Evolutionary conservation across 768 basidiomycete species (phyloP), one percentile per base, ranked within the genome.

Genomic region (Suillus weaverae): DNA sequence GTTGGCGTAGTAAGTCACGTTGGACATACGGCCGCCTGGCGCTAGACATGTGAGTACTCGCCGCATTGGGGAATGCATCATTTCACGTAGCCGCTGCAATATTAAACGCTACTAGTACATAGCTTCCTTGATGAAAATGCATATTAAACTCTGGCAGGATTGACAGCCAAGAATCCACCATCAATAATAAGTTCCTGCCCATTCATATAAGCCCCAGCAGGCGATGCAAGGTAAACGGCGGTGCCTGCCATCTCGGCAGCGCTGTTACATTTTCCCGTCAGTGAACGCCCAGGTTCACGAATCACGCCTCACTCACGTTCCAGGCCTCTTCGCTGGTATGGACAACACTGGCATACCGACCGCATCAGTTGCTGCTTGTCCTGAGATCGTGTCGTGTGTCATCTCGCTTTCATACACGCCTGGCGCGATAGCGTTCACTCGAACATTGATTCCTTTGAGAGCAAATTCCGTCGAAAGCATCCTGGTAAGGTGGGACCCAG

Each of bases 161-260:
- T 94, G 44, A 92, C 89, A 16, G 89, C 83, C 1, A 85, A 61
- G 72, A 84, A 91, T 2, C 91, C 89, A 33, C 92, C 92, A 69
- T 94, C 92, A 43, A 93, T 83, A 30, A 87, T 77, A 48, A 94
- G 82, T 72, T 93, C 89, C 71, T 93, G 91, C 11, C 92, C 92
- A 67, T 89, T 90, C 66, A 84, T 85, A 72, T 91, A 94, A 36
- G 82, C 86, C 35, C 90, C 91, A 4, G 90, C 89, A 10, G 80
- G 84, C 10, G 91, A 91, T 8, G 84, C 89, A 7, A 94, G 83
- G 73, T 91, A 92, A 9, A 94, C 82, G 0, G 80, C 91, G 7
- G 91, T 90, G 10, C 89, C 92, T 13, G 90, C 91, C 78, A 92
- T 87, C 72, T 94, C 92, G 64, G 84, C 80, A 1, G 83, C 85